These are phyloP conservation scores for Rhodamnia rubescens DNA, from an alignment of 345 rosid genomes.

Conservation along the genomic window DNA sequence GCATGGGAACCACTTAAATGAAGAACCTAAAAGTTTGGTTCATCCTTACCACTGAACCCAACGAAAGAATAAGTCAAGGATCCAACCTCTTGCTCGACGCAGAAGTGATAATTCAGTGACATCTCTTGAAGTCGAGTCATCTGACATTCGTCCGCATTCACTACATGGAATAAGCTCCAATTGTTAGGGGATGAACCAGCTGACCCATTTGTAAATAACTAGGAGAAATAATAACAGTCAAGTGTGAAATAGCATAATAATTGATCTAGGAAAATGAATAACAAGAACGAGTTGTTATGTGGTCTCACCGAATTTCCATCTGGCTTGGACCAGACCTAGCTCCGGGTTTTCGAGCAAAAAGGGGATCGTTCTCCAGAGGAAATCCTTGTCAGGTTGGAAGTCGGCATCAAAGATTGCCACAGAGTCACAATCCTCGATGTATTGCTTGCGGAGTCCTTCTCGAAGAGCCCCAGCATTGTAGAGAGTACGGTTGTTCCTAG, in stretches of 20 bases:
- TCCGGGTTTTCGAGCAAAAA: constrained; percentile 12
- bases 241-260: not conserved
- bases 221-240: not conserved
- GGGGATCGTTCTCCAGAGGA: constrained; percentile 16
- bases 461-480: constrained; percentile 27
- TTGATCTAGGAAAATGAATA: not conserved
- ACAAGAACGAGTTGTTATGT: not conserved
- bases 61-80: constrained; percentile 45
- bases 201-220: not conserved
- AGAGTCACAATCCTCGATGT: constrained; percentile 15
- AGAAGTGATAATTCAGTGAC: constrained; percentile 46
- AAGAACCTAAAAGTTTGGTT: not conserved
- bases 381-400: constrained; percentile 27
- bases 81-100: constrained; percentile 46
- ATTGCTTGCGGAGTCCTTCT: constrained; percentile 16
- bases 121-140: constrained; percentile 48
- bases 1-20: not conserved
- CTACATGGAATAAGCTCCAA: constrained; percentile 2
- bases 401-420: constrained; percentile 28
- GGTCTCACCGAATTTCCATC: constrained; percentile 19
- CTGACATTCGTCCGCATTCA: constrained; percentile 44
- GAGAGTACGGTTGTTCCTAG: constrained; percentile 13
- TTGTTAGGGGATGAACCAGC: not conserved
- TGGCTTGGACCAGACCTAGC: constrained; percentile 23
- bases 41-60: constrained; percentile 35